Base-by-base conservation (phyloP, 352 stramenopile species). In the Pythium rhizo-oryzae region DNA sequence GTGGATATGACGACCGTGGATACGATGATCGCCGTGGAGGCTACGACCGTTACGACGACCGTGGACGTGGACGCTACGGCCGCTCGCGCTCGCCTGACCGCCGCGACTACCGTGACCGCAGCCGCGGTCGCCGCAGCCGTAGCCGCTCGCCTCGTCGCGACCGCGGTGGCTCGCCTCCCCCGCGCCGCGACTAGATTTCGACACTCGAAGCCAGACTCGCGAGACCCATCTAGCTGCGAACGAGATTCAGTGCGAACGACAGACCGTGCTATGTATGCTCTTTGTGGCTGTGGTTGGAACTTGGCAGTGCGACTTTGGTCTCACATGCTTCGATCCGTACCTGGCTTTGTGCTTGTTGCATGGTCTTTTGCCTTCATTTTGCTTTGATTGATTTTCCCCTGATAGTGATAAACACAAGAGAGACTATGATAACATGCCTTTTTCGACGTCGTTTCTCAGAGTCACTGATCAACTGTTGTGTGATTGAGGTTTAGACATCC, bases 141-240 rank as follows among this genome's bases (percentile, higher is more conserved):
- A 85, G 78, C 64, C 70, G 73, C 60, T 87, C 79, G 21, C 78
- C 78, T 24, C 74, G 70, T 24, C 78, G 75, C 28, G 65, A 65
- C 51, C 49, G 63, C 30, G 79, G 73, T 59, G 62, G 61, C 15
- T 81, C 75, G 23, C 71, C 78, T 39, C 69, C 70, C 33, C 65
- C 76, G 69, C 79, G 79, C 70, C 77, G 79, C 70, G 78, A 89
- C 56, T 87, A 89, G 87, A 59, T 11, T 4, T 37, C 59, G 37
- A 50, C 24, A 21, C 25, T 21, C 21, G 58, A 57, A 57, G 15
- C 41, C 13, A 19, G 21, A 41, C 24, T 51, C 54, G 24, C 43
- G 43, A 61, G 16, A 54, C 39, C 56, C 18, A 39, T 25, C 41
- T 35, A 44, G 8, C 47, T 30, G 49, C 35, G 35, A 41, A 49